Evolutionary conservation across 768 basidiomycete species (phyloP).

Genomic region (Trametopsis cervina): DNA sequence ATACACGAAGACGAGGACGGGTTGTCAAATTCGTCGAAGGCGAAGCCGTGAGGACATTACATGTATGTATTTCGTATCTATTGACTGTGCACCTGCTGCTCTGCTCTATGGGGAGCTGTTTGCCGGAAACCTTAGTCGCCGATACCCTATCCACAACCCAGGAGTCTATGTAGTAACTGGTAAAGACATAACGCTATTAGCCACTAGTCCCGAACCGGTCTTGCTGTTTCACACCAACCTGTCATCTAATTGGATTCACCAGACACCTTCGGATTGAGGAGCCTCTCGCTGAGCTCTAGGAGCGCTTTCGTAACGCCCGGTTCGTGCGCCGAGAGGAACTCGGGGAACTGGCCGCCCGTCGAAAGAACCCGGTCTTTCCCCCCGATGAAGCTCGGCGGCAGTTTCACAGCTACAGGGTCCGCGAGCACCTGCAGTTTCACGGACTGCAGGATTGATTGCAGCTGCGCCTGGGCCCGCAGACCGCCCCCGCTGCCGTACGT

Average conservation of each 20-base stretch:
- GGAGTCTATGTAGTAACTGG: no score
- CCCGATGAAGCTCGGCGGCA: conserved; percentile 10
- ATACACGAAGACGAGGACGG: conserved; percentile 21
- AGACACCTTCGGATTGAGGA: conserved; percentile 1
- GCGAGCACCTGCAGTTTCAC: conserved; percentile 19
- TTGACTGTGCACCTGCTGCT: background rate
- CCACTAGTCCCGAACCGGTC: no score
- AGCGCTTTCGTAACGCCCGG: conserved; percentile 11
- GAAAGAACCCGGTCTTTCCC: conserved; percentile 15
- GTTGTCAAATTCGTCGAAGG: background rate
- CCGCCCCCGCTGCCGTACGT: conserved; percentile 32
- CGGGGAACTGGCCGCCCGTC: conserved; percentile 8
- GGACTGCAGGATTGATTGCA: conserved; percentile 22
- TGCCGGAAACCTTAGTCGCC: no score
- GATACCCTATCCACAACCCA: no score
- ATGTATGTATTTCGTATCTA: background rate
- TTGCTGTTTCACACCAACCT: no score
- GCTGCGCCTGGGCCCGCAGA: conserved; percentile 19
- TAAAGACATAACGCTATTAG: no score
- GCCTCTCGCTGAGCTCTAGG: conserved; percentile 11
- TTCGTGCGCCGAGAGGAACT: conserved; percentile 17
- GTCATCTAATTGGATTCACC: no score
- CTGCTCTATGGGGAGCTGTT: background rate
- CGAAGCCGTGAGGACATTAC: background rate
- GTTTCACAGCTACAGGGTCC: conserved; percentile 13